These are phyloP conservation scores for Trichophyton verrucosum DNA, from an alignment of 2,329 filamentous ascomycete species.

Conservation along the genomic window DNA sequence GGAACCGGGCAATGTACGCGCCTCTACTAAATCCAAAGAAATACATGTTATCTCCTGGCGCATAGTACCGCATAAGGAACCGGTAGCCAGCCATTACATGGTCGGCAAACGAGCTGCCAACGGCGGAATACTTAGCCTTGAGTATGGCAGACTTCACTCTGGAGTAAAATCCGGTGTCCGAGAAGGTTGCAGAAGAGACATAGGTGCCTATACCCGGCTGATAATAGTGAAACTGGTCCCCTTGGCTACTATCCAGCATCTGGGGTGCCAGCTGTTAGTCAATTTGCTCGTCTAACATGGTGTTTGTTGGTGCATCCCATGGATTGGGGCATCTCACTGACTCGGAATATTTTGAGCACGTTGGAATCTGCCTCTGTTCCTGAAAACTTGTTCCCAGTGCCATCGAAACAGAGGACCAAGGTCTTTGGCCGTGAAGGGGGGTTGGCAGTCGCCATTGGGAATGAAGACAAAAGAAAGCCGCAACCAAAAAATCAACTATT, in stretches of 20 bases:
- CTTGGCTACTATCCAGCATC: conserved; percentile 28
- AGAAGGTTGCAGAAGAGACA: conserved; percentile 26
- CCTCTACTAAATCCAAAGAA: conserved; percentile 46
- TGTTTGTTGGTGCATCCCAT: background rate
- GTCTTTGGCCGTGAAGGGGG: conserved; percentile 12
- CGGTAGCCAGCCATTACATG: conserved; percentile 44
- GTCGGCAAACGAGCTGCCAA: conserved; percentile 32
- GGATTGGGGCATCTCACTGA: conserved; percentile 6
- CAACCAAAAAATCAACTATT: background rate
- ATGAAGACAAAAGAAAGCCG: background rate
- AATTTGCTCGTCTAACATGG: background rate
- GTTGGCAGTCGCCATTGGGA: background rate
- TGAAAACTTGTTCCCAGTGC: conserved; percentile 21
- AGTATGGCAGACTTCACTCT: conserved; percentile 13
- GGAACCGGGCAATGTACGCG: conserved; percentile 42
- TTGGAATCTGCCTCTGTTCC: conserved; percentile 39
- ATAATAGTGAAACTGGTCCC: conserved; percentile 15
- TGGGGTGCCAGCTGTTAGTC: conserved; percentile 13
- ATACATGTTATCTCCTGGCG: conserved; percentile 40
- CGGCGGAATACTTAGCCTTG: conserved; percentile 13
- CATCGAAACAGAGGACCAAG: conserved; percentile 17
- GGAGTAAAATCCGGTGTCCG: conserved; percentile 22
- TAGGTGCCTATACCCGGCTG: conserved; percentile 34
- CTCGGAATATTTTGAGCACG: conserved; percentile 37
- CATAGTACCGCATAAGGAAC: conserved; percentile 46